Base-by-base conservation (phyloP, 2,329 filamentous ascomycete genomes). In the Parasarocladium wereldwijsianum region DNA sequence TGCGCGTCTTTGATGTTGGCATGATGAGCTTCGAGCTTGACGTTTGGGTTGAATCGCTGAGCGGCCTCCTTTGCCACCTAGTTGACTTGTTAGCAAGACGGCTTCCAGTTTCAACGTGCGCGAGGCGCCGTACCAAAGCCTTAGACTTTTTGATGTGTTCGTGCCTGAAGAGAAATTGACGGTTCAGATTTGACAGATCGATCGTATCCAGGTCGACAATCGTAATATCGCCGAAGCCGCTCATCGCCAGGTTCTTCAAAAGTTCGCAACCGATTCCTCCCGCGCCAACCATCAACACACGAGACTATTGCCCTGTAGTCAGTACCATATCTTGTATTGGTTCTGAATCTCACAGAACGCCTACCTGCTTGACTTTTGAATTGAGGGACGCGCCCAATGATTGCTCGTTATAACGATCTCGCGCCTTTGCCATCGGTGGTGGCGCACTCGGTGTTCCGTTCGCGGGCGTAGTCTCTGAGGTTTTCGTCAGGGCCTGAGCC, bases 91-190 rank as follows among this genome's bases (percentile, higher is more conserved):
- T 35, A 49, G 39, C 35, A 32, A 32, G 21, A 36, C 30, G 33
- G 29, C n/a, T n/a, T 30, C 34, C 29, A 12, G 12, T 17, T 25
- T 18, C 23, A 16, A 16, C 20, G 17, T 39, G 38, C 16, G 19
- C 23, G 22, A 6, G n/a, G 7, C 6, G 22, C 57, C 72, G 39
- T 64, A 90, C 86, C 57, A 93, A 57, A 30, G 90, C 86, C 51
- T 98, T 98, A 2, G 87, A 74, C 53, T 93, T 93, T 56, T 94
- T 96, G 56, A 98, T 96, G 48, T 98, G 90, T 51, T 96, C 86
- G 45, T 87, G 79, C 36, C 86, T 73, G 54, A 98, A 98, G 27
- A 98, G 74, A 46, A 98, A 98, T 53, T 98, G 90, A 32, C 90
- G 81, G 45, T 98, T 98, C 29, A 98, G 68, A 50, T 98, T 98